Conservation (phyloP, 768 basidiomycete species). For the Termitomyces heimii region DNA sequence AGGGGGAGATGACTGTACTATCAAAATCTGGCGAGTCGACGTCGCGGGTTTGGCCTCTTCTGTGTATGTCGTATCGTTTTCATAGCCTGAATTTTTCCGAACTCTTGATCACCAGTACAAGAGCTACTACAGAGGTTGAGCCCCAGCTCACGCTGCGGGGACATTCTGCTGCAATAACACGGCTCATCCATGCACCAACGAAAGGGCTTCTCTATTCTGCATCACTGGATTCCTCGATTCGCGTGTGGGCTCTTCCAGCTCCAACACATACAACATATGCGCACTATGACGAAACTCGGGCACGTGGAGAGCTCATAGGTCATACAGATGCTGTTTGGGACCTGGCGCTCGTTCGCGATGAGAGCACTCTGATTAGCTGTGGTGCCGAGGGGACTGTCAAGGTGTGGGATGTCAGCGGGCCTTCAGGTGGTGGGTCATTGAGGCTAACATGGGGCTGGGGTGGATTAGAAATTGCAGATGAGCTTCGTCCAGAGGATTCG, state of each 20-base stretch:
- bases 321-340: slow-evolving; percentile 98
- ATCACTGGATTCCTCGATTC: slow-evolving; percentile 89
- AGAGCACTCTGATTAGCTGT: slow-evolving; percentile 81
- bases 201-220: slow-evolving; percentile 83
- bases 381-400: slow-evolving; percentile 91
- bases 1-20: slow-evolving; percentile 91
- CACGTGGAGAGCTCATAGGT: slow-evolving; percentile 78
- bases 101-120: slow-evolving; percentile 36
- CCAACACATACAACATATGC: slow-evolving; percentile 84
- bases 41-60: slow-evolving; percentile 67
- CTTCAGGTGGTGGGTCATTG: slow-evolving; percentile 58
- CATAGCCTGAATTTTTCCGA: slow-evolving; percentile 12
- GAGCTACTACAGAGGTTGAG: slow-evolving; percentile 81
- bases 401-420: slow-evolving; percentile 83
- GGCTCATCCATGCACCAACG: slow-evolving; percentile 72
- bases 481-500: slow-evolving; percentile 38
- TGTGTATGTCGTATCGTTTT: slow-evolving; percentile 47
- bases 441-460: slow-evolving; percentile 77
- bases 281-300: slow-evolving; percentile 76
- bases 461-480: slow-evolving; percentile 51
- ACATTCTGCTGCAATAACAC: slow-evolving; percentile 87
- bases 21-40: slow-evolving; percentile 95
- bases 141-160: slow-evolving; percentile 92
- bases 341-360: slow-evolving; percentile 77
- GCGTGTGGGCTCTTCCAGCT: slow-evolving; percentile 81